A percentile compares a stretch with the other conserved stretches of the same genome.
Conservation (phyloP, 768 basidiomycete species). For the Dacryopinax primogenitus region DNA sequence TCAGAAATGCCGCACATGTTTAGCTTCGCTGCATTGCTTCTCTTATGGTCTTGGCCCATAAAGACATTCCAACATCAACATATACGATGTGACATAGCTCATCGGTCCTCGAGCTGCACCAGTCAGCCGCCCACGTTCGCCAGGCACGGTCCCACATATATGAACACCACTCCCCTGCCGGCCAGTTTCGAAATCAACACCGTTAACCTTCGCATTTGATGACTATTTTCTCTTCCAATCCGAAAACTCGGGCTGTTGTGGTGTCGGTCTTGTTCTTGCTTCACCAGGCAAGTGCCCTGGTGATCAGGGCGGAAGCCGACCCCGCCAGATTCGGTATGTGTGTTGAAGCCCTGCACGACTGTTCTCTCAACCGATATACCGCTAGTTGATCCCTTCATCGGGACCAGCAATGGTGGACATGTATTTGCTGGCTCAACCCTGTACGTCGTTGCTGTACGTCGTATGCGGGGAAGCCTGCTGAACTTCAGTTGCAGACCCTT, state of each 20-base stretch:
- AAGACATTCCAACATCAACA: constrained; percentile 5
- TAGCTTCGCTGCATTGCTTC: too few species aligned
- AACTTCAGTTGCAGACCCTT: background rate
- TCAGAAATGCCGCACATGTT: too few species aligned
- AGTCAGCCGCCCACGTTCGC: background rate
- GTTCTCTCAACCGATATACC: background rate
- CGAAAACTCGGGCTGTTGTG: background rate
- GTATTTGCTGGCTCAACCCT: constrained; percentile 17
- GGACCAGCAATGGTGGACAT: constrained; percentile 17
- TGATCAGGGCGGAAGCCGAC: constrained; percentile 1
- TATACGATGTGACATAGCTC: background rate
- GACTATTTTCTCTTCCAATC: background rate
- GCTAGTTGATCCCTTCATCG: constrained; percentile 16
- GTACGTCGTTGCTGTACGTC: background rate
- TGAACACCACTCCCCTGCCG: background rate
- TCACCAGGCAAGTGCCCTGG: background rate
- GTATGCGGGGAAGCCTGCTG: constrained; percentile 3
- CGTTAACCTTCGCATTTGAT: background rate
- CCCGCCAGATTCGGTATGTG: background rate
- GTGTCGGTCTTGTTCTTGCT: background rate
- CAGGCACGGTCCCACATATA: background rate
- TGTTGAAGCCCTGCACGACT: background rate
- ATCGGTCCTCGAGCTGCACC: background rate
- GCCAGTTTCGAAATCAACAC: background rate
- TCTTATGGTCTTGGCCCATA: background rate